phyloP scores from a whole-genome alignment of 2,329 filamentous ascomycete genomes.

The Blastomyces gilchristii region DNA sequence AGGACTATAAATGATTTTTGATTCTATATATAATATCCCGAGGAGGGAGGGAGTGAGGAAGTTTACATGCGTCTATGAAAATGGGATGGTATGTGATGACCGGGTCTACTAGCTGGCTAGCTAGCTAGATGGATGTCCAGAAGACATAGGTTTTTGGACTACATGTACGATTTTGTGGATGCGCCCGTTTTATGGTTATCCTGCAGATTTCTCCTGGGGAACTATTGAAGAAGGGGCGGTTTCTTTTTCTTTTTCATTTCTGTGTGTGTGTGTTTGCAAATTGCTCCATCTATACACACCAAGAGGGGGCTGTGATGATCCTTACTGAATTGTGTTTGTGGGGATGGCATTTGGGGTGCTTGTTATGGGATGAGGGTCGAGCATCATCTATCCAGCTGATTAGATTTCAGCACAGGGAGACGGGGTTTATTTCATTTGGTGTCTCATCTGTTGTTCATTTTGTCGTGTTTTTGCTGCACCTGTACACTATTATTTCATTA shows the following conservation, averaged over 20 bases:
- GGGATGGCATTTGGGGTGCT: not conserved
- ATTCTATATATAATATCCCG: not conserved
- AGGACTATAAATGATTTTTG: slow-evolving; percentile 12
- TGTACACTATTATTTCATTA: too few species aligned
- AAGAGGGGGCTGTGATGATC: not conserved
- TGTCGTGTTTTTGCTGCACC: too few species aligned
- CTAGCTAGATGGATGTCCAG: not conserved
- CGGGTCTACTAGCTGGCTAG: not conserved
- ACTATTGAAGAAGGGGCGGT: not conserved
- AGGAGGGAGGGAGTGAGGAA: not conserved
- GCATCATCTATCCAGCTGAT: too few species aligned
- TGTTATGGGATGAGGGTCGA: not conserved
- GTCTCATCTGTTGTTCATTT: too few species aligned
- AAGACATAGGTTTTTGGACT: not conserved
- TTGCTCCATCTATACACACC: not conserved
- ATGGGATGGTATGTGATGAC: not conserved
- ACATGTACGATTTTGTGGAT: not conserved
- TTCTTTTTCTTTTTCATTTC: not conserved
- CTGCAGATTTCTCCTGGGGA: not conserved
- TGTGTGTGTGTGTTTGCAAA: not conserved
- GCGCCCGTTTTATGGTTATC: not conserved
- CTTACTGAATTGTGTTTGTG: not conserved
- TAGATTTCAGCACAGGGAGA: too few species aligned
- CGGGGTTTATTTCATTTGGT: too few species aligned
- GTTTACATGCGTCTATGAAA: not conserved